Evolutionary conservation across 164 flowering plant genomes (phyloP).

Genomic region (Malania oleifera): DNA sequence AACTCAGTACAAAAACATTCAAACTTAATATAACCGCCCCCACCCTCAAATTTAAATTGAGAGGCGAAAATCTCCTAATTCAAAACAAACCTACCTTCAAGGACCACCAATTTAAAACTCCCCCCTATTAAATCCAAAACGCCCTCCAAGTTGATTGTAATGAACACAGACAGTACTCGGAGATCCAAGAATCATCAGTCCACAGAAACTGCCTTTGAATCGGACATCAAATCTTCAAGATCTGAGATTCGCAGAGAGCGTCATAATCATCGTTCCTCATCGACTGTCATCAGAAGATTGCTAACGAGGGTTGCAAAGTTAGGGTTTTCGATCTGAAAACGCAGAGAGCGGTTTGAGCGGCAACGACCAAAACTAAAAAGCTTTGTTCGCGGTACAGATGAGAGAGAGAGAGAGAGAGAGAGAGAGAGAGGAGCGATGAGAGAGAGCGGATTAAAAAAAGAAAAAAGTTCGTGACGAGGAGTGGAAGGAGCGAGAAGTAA

Average conservation of each 20-base stretch:
- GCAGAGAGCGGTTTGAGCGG: constrained; percentile 27
- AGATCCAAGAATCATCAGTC: background rate
- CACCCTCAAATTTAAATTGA: constrained; percentile 4
- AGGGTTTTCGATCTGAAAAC: constrained; percentile 12
- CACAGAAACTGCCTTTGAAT: background rate
- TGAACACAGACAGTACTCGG: background rate
- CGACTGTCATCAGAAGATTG: background rate
- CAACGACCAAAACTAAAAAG: constrained; percentile 29
- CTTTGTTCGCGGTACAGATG: constrained; percentile 29
- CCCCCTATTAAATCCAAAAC: background rate
- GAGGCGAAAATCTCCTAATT: background rate
- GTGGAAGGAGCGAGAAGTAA: constrained; percentile 19
- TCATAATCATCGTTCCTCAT: background rate
- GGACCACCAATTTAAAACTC: background rate
- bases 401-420: constrained; percentile 1
- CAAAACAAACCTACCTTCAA: constrained; percentile 5
- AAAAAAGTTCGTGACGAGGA: background rate
- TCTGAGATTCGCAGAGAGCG: constrained; percentile 10
- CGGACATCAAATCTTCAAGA: background rate
- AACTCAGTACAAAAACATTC: background rate
- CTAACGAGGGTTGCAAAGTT: background rate
- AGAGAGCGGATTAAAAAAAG: constrained; percentile 2
- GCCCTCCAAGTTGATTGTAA: constrained; percentile 1
- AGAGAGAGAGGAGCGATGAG: background rate
- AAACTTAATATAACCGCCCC: constrained; percentile 9